Evolutionary conservation across 2,329 filamentous ascomycete species (phyloP), one percentile per base, ranked within the genome.

Genomic region (Diaporthe nobilis): DNA sequence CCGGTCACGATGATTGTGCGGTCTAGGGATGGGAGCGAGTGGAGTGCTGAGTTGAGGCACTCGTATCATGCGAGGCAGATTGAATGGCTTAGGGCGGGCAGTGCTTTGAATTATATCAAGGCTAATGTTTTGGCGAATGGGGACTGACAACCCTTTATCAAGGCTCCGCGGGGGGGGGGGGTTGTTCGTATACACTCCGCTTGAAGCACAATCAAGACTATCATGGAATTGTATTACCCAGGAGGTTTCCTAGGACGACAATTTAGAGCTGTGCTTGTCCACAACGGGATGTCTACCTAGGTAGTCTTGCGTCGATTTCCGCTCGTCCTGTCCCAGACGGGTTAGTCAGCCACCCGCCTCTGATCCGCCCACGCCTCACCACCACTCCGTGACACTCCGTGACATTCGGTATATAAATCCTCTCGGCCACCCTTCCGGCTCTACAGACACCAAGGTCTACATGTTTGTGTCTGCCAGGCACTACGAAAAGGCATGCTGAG

Each of bases 11-110:
- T 73, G 71, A 8, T 44, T 25, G 39, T 65, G n/a, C 15, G 51
- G 8, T n/a, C 20, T 1, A n/a, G 13, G 57, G 28, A 73, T 37
- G 71, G 71, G 17, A 17, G 15, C 2, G 53, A 37, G 71, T 73
- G 71, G 71, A 44, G 4, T 10, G 71, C 44, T 15, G 20, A 37
- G 31, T 28, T 73, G 39, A 65, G 44, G 37, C 71, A 95, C 87
- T 51, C 63, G 6, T 68, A 51, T 37, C 42, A 68, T n/a, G 44
- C 44, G 1, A 39, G 42, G 20, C 44, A 51, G 44, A 39, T 68
- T 37, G 44, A 68, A 31, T 68, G 44, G 63, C 22, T 68, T 0
- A n/a, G 31, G 63, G 63, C 63, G 10, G 63, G 63, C 31, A 68
- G 44, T 25, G 63, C 44, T 13, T 22, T 68, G 44, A 68, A 51